Evolutionary conservation across 345 rosid genomes (phyloP).

Genomic region (Eucalyptus grandis): DNA sequence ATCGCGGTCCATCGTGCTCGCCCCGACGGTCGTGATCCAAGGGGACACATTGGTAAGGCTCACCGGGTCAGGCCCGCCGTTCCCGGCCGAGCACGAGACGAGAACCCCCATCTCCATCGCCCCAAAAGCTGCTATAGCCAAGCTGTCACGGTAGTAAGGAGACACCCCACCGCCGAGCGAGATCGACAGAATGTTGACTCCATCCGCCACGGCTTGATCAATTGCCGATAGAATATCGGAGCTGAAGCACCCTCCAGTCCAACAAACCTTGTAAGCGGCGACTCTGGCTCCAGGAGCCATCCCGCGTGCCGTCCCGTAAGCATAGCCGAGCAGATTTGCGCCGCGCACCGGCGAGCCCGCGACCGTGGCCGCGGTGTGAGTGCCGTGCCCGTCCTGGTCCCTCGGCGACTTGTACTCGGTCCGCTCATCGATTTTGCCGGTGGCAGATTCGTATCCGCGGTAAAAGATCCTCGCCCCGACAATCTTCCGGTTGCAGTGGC

Average conservation of each 20-base stretch:
- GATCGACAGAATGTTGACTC: conserved; percentile 60
- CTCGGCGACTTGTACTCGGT: conserved; percentile 61
- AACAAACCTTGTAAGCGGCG: conserved; percentile 75
- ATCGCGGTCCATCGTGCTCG: conserved; percentile 69
- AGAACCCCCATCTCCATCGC: conserved; percentile 88
- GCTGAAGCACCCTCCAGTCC: conserved; percentile 61
- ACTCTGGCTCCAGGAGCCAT: conserved; percentile 73
- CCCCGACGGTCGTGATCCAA: conserved; percentile 80
- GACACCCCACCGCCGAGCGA: conserved; percentile 79
- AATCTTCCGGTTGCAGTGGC: conserved; percentile 54
- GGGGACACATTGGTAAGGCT: conserved; percentile 72
- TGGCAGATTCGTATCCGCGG: conserved; percentile 56
- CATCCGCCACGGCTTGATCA: conserved; percentile 68
- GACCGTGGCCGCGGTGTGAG: conserved; percentile 76
- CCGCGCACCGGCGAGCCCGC: conserved; percentile 52
- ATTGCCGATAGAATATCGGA: conserved; percentile 69
- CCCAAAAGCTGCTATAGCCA: conserved; percentile 66
- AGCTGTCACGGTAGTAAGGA: conserved; percentile 37
- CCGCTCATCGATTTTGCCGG: conserved; percentile 40
- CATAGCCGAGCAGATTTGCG: conserved; percentile 59
- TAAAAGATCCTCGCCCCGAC: conserved; percentile 62
- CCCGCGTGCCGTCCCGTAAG: conserved; percentile 69
- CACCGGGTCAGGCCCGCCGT: conserved; percentile 54
- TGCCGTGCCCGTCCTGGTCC: conserved; percentile 75
- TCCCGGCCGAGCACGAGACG: conserved; percentile 69